Percentiles rank a stretch among this genome's conserved stretches.
phyloP scores from a whole-genome alignment of 1,284 basidiomycete species.

The Tilletia indica region DNA sequence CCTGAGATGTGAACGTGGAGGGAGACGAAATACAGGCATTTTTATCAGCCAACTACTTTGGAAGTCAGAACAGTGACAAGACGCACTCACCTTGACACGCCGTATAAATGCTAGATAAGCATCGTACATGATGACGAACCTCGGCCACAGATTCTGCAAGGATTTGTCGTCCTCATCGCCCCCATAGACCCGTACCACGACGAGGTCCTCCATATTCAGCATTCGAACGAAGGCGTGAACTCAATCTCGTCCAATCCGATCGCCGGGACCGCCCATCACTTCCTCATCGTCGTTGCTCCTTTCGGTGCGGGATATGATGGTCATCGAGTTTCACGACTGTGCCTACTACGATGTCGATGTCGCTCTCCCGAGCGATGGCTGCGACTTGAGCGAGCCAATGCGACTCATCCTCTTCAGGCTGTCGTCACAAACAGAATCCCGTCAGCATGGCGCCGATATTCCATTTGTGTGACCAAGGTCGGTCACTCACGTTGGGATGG shows the following conservation, averaged over 20 bases:
- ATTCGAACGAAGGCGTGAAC: constrained; percentile 79
- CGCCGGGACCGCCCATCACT: constrained; percentile 18
- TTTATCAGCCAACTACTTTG: background rate
- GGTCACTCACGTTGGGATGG: background rate
- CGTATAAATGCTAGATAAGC: constrained; percentile 89
- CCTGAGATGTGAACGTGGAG: constrained; percentile 13
- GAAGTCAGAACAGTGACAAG: constrained; percentile 7
- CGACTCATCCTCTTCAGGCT: constrained; percentile 30
- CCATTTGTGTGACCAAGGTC: no score
- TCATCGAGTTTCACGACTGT: constrained; percentile 47
- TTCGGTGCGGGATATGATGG: constrained; percentile 24
- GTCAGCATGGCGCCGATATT: no score
- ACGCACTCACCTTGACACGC: constrained; percentile 74
- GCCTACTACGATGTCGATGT: constrained; percentile 52
- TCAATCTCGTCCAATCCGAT: constrained; percentile 56
- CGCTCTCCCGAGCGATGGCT: constrained; percentile 32
- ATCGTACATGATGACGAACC: constrained; percentile 87
- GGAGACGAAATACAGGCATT: no score
- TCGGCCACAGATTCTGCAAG: constrained; percentile 80
- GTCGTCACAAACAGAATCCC: no score
- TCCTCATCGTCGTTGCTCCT: constrained; percentile 31
- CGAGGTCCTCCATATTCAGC: constrained; percentile 73
- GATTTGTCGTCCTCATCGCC: constrained; percentile 90
- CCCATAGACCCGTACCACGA: constrained; percentile 82
- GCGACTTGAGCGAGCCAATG: constrained; percentile 38